A percentile compares a stretch with the other conserved stretches of the same genome.
Evolutionary conservation across 1,139 yeast genomes (phyloP).

Genomic region (Saccharomyces hybrid): DNA sequence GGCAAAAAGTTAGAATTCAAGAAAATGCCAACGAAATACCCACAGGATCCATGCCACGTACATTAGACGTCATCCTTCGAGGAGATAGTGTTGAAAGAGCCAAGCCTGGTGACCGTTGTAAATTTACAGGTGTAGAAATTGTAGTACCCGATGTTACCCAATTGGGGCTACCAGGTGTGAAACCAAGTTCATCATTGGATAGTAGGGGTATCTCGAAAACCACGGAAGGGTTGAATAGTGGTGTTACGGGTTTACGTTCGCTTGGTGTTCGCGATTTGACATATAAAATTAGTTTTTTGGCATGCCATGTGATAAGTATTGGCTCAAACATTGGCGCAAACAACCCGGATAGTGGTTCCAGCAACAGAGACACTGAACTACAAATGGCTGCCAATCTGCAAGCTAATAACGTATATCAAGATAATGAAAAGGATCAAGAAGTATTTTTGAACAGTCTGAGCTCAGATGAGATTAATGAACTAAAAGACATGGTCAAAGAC

Average conservation of each 20-base stretch:
- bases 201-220: constrained; percentile 49
- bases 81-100: constrained; percentile 96
- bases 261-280: constrained; percentile 93
- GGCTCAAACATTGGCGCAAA: constrained; percentile 22
- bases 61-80: constrained; percentile 82
- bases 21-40: constrained; percentile 95
- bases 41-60: constrained; percentile 98
- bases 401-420: constrained; percentile 23
- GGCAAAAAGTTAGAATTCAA: constrained; percentile 96
- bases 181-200: constrained; percentile 75
- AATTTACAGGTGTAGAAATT: constrained; percentile 90
- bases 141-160: constrained; percentile 95
- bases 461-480: constrained; percentile 74
- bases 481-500: constrained; percentile 86
- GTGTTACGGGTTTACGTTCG: constrained; percentile 77
- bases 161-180: constrained; percentile 93
- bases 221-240: constrained; percentile 69
- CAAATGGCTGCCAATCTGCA: constrained; percentile 21
- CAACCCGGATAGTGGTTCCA: constrained; percentile 6
- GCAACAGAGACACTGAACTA: constrained; percentile 25
- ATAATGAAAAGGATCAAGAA: constrained; percentile 59
- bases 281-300: constrained; percentile 82
- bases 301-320: constrained; percentile 63
- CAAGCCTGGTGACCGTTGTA: constrained; percentile 95
- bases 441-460: constrained; percentile 71